Evolutionary conservation across 1,139 yeast species (phyloP).

Genomic region (Saccharomycopsis crataegensis): DNA sequence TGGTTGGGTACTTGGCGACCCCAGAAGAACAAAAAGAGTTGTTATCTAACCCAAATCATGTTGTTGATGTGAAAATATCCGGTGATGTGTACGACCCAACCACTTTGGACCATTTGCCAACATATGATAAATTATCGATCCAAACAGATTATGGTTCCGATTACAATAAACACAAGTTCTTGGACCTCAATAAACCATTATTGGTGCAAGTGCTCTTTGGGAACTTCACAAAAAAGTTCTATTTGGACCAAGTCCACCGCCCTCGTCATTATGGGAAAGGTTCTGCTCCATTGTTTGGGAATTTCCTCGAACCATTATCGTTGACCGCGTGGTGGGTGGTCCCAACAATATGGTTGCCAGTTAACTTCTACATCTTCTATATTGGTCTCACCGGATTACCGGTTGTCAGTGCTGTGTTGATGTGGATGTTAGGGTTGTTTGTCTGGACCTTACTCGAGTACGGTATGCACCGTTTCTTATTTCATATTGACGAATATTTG

Average conservation of each 20-base stretch:
- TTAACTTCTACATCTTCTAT: conserved; percentile 46
- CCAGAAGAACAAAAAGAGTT: conserved; percentile 51
- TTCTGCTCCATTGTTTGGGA: conserved; percentile 82
- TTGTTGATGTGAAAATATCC: conserved; percentile 34
- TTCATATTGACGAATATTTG: conserved; percentile 80
- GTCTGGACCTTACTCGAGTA: conserved; percentile 94
- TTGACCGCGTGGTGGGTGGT: conserved; percentile 76
- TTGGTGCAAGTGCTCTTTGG: conserved; percentile 70
- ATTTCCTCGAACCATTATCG: conserved; percentile 63
- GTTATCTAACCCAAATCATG: conserved; percentile 33
- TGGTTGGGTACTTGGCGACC: conserved; percentile 58
- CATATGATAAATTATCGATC: conserved; percentile 62
- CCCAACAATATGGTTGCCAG: conserved; percentile 86
- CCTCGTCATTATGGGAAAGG: conserved; percentile 93
- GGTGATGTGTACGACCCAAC: conserved; percentile 36
- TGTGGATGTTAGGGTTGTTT: conserved; percentile 60
- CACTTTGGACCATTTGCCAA: conserved; percentile 57
- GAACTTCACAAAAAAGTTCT: conserved; percentile 75
- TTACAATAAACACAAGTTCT: conserved; percentile 68
- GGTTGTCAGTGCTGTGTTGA: conserved; percentile 27
- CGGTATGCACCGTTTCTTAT: conserved; percentile 77
- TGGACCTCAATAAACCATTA: conserved; percentile 78
- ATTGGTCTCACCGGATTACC: conserved; percentile 34
- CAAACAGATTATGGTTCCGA: conserved; percentile 75
- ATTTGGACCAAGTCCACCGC: conserved; percentile 91